Evolutionary conservation across 345 rosid genomes (phyloP).

Genomic region (Anacardium occidentale): DNA sequence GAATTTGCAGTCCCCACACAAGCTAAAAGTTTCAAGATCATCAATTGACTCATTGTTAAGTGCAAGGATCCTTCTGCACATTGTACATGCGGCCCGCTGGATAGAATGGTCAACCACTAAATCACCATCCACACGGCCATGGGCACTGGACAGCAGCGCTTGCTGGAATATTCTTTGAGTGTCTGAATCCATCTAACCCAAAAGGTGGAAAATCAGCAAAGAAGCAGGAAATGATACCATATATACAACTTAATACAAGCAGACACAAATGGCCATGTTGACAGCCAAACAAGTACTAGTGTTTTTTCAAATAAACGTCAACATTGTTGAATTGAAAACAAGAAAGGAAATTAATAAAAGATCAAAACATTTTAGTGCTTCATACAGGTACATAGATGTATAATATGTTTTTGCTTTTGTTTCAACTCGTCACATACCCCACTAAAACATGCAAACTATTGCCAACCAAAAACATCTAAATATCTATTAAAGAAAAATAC

Average conservation of each 20-base stretch:
- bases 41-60: slow-evolving; percentile 42
- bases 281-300: background rate
- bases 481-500: background rate
- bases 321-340: too few species aligned
- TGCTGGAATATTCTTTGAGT: slow-evolving; percentile 24
- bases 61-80: slow-evolving; percentile 51
- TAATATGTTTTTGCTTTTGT: background rate
- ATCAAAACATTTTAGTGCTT: background rate
- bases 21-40: slow-evolving; percentile 40
- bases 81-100: slow-evolving; percentile 45
- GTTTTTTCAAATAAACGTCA: background rate
- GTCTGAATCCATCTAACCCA: slow-evolving; percentile 42
- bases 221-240: background rate
- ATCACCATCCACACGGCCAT: slow-evolving; percentile 24
- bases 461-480: background rate
- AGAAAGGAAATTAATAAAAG: background rate
- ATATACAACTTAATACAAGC: background rate
- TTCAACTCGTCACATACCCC: background rate
- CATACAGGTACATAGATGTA: background rate
- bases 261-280: slow-evolving; percentile 1
- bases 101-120: slow-evolving; percentile 27
- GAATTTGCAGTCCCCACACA: slow-evolving; percentile 84
- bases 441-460: background rate
- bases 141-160: slow-evolving; percentile 7
- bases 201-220: slow-evolving; percentile 16